phyloP scores from a whole-genome alignment of 176 grass and related monocot genomes.

The Dendrocalamus sinicus region DNA sequence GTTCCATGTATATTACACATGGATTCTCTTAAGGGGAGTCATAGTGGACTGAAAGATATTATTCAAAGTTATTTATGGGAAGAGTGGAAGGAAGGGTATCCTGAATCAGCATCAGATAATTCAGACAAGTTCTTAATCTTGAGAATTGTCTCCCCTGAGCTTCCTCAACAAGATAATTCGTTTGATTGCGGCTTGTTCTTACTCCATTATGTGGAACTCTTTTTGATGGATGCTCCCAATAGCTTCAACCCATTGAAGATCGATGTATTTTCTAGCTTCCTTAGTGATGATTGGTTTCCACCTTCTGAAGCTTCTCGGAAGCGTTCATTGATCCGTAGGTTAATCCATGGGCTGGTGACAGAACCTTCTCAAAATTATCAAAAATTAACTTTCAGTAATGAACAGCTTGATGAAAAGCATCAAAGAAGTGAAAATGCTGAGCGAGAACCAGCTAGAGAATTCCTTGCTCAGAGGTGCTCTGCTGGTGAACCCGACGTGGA shows the following conservation, averaged over 20 bases:
- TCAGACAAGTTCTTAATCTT: conserved; percentile 79
- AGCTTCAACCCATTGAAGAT: conserved; percentile 77
- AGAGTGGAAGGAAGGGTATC: conserved; percentile 94
- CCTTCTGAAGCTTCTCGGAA: too few species aligned
- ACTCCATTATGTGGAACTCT: conserved; percentile 88
- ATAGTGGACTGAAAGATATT: conserved; percentile 89
- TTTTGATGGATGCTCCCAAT: conserved; percentile 79
- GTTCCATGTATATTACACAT: conserved; percentile 69
- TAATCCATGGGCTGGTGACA: too few species aligned
- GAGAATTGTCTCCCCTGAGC: conserved; percentile 93
- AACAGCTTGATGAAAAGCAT: too few species aligned
- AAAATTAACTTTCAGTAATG: too few species aligned
- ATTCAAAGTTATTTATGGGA: conserved; percentile 99
- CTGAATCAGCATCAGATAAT: conserved; percentile 61
- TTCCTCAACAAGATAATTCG: conserved; percentile 99
- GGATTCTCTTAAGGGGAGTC: conserved; percentile 98
- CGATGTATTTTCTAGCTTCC: too few species aligned
- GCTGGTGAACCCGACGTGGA: too few species aligned
- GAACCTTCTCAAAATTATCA: too few species aligned
- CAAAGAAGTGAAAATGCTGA: too few species aligned
- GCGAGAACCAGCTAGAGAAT: too few species aligned
- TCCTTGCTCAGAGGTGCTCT: too few species aligned
- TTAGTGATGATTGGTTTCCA: too few species aligned
- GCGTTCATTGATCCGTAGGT: too few species aligned
- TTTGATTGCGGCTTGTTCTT: conserved; percentile 96